These are phyloP conservation scores for Westerdykella sp. DNA, from an alignment of 2,329 filamentous ascomycete species.

Conservation along the genomic window DNA sequence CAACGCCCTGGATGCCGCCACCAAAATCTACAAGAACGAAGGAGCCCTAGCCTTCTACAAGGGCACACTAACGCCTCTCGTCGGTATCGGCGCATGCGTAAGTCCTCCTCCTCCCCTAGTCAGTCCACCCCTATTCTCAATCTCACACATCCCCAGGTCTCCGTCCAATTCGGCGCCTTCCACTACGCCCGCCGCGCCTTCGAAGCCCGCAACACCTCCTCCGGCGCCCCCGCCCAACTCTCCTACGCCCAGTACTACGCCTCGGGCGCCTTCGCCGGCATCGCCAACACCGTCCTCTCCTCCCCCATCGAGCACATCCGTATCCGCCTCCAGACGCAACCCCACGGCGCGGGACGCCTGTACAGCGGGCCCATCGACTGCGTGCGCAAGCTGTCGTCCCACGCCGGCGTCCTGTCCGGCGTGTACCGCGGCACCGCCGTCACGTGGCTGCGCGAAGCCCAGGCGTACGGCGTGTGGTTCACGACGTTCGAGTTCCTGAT, in stretches of 20 bases:
- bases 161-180: constrained; percentile 97
- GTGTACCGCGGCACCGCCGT: constrained; percentile 85
- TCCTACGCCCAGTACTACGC: constrained; percentile 83
- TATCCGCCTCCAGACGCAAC: constrained; percentile 93
- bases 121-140: not conserved
- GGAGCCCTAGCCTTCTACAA: constrained; percentile 95
- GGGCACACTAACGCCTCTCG: constrained; percentile 85
- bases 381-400: constrained; percentile 69
- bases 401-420: constrained; percentile 63
- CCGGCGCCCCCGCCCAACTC: constrained; percentile 48
- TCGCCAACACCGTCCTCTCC: constrained; percentile 83
- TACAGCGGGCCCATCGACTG: constrained; percentile 87
- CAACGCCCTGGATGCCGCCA: constrained; percentile 72
- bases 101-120: constrained; percentile 15
- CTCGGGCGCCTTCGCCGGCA: constrained; percentile 83
- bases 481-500: constrained; percentile 92
- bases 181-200: constrained; percentile 83
- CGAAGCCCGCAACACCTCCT: constrained; percentile 60
- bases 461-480: constrained; percentile 96
- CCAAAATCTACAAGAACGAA: constrained; percentile 79
- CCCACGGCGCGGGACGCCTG: constrained; percentile 71
- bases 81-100: constrained; percentile 95
- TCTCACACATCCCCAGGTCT: constrained; percentile 44
- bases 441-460: constrained; percentile 80
- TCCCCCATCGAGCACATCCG: constrained; percentile 94